Base-by-base conservation (phyloP, 768 basidiomycete genomes). In the Xerocomellus chrysenteron region DNA sequence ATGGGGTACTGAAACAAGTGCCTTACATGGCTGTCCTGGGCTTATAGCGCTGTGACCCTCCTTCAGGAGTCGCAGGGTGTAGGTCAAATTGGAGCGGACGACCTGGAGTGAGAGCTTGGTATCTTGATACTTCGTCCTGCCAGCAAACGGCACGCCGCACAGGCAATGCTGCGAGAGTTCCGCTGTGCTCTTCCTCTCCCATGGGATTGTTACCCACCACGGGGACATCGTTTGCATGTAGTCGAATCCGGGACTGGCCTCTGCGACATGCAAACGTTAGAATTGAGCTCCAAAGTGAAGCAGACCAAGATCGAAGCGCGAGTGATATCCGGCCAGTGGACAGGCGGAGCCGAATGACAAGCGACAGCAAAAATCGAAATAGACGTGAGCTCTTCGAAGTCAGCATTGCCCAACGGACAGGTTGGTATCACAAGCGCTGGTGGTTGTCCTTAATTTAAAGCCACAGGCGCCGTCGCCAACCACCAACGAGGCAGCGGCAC, bases 21-120 rank as follows among this genome's bases (percentile, higher is more conserved):
- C 16, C 10, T 50, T 43, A 62, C 62, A 8, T 41, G 14, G 36
- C 36, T n/a, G 19, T 36, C 60, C 24, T 54, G 6, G 11, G 16
- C 8, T 30, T 21, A 40, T 65, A 64, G 12, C 64, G 46, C 47
- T 32, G 55, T 35, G 60, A 62, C 17, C 35, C 52, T 19, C 32
- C 10, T 9, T 58, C 64, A 1, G 55, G 64, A 21, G 50, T 62
- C 8, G 55, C 46, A 14, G 59, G 45, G 5, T 40, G 35, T 14
- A 9, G 35, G 35, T 5, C 5, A 13, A 13, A 35, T 5, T 35
- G 5, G 35, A 35, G 0, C 33, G 13, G 13, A 6, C 5, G 13
- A 6, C 35, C 14, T 35, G 35, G 14, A 14, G 35, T 35, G 13
- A 35, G 13, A 14, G 9, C 32, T 5, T 16, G 48, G 33, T 47